These are phyloP conservation scores for Wickerhamiella hasegawae DNA, from an alignment of 805 yeast species.

Conservation along the genomic window DNA sequence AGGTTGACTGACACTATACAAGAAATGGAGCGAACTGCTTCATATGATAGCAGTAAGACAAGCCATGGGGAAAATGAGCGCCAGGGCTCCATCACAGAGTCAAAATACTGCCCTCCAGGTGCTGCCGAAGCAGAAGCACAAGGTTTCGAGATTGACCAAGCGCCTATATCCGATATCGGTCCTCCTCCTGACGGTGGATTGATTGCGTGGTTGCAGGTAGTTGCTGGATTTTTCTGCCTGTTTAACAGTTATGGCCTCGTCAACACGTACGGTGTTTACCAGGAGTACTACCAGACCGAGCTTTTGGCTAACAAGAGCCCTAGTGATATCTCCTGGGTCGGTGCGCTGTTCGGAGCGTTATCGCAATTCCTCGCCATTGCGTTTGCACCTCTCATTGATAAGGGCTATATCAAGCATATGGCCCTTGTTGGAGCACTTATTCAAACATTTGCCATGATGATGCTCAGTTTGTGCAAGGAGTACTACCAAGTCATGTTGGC, in stretches of 20 bases:
- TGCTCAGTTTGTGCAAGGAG: constrained; percentile 22
- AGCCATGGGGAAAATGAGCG: no score
- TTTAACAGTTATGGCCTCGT: constrained; percentile 16
- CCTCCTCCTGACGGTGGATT: constrained; percentile 18
- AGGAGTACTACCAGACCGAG: constrained; percentile 10
- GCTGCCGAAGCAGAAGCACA: no score
- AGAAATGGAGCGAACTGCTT: no score
- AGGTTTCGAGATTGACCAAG: no score
- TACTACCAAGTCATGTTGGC: constrained; percentile 37
- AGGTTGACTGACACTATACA: no score
- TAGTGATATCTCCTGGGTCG: constrained; percentile 15
- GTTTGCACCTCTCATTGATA: constrained; percentile 16
- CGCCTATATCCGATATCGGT: no score
- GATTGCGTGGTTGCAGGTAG: constrained; percentile 14
- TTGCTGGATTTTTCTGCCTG: constrained; percentile 17
- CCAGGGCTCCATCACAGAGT: no score
- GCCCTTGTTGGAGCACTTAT: constrained; percentile 15
- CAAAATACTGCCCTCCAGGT: no score
- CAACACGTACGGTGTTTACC: constrained; percentile 16
- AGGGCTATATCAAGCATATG: constrained; percentile 16
- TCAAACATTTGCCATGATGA: constrained; percentile 17
- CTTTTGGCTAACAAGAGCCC: constrained; percentile 6
- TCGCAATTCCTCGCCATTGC: constrained; percentile 8
- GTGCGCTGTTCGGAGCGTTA: constrained; percentile 10
- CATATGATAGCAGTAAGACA: no score